Evolutionary conservation across 352 stramenopile species (phyloP).

Genomic region (Peronospora belbahrii): DNA sequence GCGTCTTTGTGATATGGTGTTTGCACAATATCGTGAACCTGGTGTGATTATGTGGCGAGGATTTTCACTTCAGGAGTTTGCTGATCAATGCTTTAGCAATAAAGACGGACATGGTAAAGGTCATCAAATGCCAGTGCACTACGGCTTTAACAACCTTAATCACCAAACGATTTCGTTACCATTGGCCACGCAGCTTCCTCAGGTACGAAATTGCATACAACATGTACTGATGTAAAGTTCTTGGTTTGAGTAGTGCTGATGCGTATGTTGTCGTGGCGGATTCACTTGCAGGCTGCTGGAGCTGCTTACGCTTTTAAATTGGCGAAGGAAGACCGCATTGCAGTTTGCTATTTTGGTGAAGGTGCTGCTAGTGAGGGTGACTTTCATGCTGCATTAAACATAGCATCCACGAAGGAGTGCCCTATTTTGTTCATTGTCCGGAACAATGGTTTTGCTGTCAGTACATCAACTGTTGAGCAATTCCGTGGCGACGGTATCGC

Average conservation of each 20-base stretch:
- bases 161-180: constrained; percentile 97
- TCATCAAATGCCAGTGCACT: constrained; percentile 98
- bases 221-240: not conserved
- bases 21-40: constrained; percentile 97
- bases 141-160: constrained; percentile 91
- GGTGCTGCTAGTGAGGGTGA: constrained; percentile 95
- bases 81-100: constrained; percentile 97
- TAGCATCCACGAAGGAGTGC: constrained; percentile 92
- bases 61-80: constrained; percentile 95
- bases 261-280: not conserved
- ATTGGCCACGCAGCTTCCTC: constrained; percentile 95
- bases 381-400: constrained; percentile 95
- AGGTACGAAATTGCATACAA: constrained; percentile 29
- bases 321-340: constrained; percentile 84
- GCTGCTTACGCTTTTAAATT: constrained; percentile 95
- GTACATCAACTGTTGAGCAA: constrained; percentile 92
- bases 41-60: constrained; percentile 97
- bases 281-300: constrained; percentile 82
- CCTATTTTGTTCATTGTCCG: constrained; percentile 97
- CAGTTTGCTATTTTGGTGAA: constrained; percentile 96
- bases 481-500: constrained; percentile 97
- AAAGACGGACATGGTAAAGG: constrained; percentile 92
- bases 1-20: constrained; percentile 87
- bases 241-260: too few relatives aligned
- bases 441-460: constrained; percentile 99